phyloP scores from a whole-genome alignment of 225 moss, liverwort and hornwort species.

The Sphagnum tenellum region DNA sequence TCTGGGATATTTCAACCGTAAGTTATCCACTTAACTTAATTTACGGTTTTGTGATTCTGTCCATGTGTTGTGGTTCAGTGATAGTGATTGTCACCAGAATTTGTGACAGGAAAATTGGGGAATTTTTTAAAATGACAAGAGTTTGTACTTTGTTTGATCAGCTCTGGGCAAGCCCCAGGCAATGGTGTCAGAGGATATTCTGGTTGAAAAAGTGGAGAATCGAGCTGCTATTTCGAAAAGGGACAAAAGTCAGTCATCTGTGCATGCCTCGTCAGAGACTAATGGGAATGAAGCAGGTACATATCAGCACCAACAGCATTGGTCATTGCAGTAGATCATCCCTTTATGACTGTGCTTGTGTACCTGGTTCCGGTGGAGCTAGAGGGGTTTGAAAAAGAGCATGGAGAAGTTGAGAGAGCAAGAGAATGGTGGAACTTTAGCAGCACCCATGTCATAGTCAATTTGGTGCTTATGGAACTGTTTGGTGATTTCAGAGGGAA shows the following conservation, averaged over 20 bases:
- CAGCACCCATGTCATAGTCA: background rate
- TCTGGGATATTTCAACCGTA: constrained; percentile 1
- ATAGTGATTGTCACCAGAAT: too few relatives aligned
- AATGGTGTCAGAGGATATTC: background rate
- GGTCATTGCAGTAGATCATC: background rate
- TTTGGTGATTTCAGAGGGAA: constrained; percentile 15
- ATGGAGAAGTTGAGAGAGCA: too few relatives aligned
- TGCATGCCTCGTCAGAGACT: constrained; percentile 8
- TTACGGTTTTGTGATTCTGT: background rate
- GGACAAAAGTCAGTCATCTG: constrained; percentile 1
- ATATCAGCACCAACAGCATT: background rate
- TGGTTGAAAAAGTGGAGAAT: too few relatives aligned
- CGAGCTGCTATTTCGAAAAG: too few relatives aligned
- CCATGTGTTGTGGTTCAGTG: too few relatives aligned
- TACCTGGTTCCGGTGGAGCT: too few relatives aligned
- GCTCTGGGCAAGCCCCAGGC: constrained; percentile 5
- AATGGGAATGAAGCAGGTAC: constrained; percentile 17
- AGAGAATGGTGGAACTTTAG: too few relatives aligned
- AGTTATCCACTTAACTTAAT: background rate
- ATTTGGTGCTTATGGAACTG: background rate
- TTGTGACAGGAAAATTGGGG: too few relatives aligned
- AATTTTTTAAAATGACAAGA: background rate
- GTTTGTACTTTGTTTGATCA: background rate
- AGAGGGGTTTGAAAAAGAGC: too few relatives aligned
- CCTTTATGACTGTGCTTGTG: too few relatives aligned